Base-by-base conservation (phyloP, 2,329 filamentous ascomycete genomes). In the Nothophaeocryptopus gaeumannii region DNA sequence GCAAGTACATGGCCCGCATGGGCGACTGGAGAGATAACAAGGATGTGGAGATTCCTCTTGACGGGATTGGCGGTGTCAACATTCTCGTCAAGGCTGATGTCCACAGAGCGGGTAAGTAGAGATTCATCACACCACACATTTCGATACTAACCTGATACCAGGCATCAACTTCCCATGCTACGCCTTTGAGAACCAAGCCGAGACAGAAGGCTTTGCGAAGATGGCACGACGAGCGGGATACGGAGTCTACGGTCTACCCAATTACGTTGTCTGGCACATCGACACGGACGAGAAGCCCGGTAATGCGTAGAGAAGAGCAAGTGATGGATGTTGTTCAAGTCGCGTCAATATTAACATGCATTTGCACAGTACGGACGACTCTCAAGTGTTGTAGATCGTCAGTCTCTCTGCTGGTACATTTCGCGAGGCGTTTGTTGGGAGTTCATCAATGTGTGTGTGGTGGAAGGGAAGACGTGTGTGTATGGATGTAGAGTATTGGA, bases 211-310 rank as follows among this genome's bases (percentile, higher is more conserved):
- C 5, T 99, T 99, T 66, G 93, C 93, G 33, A 96, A 95, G 71
- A 99, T 99, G 93, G 93, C 93, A 52, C 96, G 95, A 75, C 81
- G 90, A 56, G 93, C 93, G 13, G 93, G 93, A 38, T 97, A 96
- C 69, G 80, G 89, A 65, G 93, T 99, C 20, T 82, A 89, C 60
- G 93, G 93, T 39, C 77, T 99, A 48, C 93, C 92, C 36, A 99
- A 99, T 70, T 99, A 99, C 69, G 85, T 99, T 43, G 92, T 99
- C 51, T 99, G 93, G 93, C 93, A 99, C 69, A 88, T 96, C 64
- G 93, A 99, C 70, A 99, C 93, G 2, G 83, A 91, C 49, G 93
- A 99, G 76, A 96, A 96, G 78, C 81, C 83, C 31, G 89, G 90
- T 31, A 97, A 97, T 68, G 73, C 72, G 49, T 72, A 61, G 57